These are phyloP conservation scores for Neobulgaria alba DNA, from an alignment of 2,329 filamentous ascomycete genomes.

Conservation along the genomic window DNA sequence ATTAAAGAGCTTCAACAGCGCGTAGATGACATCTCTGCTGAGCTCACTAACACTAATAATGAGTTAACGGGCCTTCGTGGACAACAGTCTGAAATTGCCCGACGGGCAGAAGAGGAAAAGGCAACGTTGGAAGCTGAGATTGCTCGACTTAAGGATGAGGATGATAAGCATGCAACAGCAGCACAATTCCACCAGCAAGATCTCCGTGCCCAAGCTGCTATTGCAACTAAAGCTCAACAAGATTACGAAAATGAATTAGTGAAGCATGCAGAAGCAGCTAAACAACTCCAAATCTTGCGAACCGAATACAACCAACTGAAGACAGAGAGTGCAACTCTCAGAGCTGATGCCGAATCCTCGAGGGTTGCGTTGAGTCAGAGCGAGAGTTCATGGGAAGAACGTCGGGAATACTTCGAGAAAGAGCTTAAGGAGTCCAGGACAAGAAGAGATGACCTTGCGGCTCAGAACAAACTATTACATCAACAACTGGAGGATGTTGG, in stretches of 20 bases:
- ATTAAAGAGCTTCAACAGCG: slow-evolving; percentile 77
- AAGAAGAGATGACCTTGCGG: slow-evolving; percentile 73
- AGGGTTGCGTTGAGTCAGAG: slow-evolving; percentile 71
- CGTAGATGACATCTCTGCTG: slow-evolving; percentile 72
- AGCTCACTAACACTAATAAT: slow-evolving; percentile 72
- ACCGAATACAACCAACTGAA: slow-evolving; percentile 75
- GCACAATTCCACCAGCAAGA: slow-evolving; percentile 84
- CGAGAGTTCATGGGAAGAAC: slow-evolving; percentile 81
- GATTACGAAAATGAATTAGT: slow-evolving; percentile 92
- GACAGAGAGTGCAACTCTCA: slow-evolving; percentile 65
- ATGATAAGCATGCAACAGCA: slow-evolving; percentile 69
- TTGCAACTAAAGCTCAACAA: slow-evolving; percentile 85
- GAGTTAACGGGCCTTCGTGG: slow-evolving; percentile 76
- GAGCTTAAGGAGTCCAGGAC: slow-evolving; percentile 73
- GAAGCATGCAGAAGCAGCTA: slow-evolving; percentile 93
- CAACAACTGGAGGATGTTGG: slow-evolving; percentile 79
- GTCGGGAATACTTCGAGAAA: slow-evolving; percentile 69
- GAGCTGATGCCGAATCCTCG: slow-evolving; percentile 77
- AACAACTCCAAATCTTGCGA: slow-evolving; percentile 69
- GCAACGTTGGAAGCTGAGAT: slow-evolving; percentile 70
- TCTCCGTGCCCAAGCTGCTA: slow-evolving; percentile 85
- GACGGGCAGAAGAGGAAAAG: slow-evolving; percentile 74
- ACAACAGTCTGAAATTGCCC: slow-evolving; percentile 65
- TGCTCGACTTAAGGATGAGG: slow-evolving; percentile 71
- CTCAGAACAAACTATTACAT: slow-evolving; percentile 86